Evolutionary conservation across 2,329 filamentous ascomycete species (phyloP), one percentile per base, ranked within the genome.

Genomic region (Colletotrichum incanum): DNA sequence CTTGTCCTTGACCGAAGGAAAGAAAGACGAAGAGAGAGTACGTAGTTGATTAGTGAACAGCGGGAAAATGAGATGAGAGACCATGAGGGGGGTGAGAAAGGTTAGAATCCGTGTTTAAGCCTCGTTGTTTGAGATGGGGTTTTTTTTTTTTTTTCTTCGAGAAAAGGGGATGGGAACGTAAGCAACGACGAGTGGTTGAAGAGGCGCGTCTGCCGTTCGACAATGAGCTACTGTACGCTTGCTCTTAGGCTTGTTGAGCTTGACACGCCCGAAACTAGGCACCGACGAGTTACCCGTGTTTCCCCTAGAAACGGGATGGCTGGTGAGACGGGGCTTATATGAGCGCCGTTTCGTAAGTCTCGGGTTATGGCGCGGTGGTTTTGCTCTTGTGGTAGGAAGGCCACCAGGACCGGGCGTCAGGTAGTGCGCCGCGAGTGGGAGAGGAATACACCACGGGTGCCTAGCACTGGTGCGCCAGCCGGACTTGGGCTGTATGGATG

Each of bases 281-380:
- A 61, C 26, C 6, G 11, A 54, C 26, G 20, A 18, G 18, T 8
- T 31, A 63, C 18, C 34, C 34, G 23, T 63, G 16, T 54, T 43
- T 41, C 47, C 60, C 31, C 8, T 28, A 26, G n/a, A 11, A n/a
- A 54, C 34, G 34, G 34, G 60, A 52, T 28, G 60, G 31, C 37
- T 63, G 47, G 60, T 63, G 60, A 63, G 60, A 63, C 60, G 47
- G 23, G 47, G 47, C 39, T 56, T 41, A 60, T 37, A 26, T 23
- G 34, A 28, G 23, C 20, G 47, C 34, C 47, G 47, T 63, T 63
- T 61, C 41, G 45, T 16, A 54, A 41, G 60, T 63, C 60, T 63
- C 60, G 47, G 60, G 34, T 37, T 26, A 20, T 5, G 60, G 47
- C 45, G 43, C 60, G 20, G 59, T 8, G 26, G 45, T 63, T 26